Conservation (phyloP, 805 yeast species). For the Helenozyma rhizophorensis region DNA sequence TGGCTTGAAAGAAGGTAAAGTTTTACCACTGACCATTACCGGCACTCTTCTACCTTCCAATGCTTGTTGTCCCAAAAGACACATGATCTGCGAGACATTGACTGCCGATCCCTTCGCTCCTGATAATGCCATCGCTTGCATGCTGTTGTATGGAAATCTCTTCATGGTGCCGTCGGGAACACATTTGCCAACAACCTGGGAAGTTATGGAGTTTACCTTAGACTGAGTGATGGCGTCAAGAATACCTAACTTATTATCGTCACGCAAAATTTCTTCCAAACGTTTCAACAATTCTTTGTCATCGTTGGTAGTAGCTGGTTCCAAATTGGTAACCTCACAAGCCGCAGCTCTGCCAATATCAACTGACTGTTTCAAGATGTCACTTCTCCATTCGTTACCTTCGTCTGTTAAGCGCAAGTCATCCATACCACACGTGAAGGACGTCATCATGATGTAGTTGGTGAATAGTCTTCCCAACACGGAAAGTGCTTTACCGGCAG, state of each 20-base stretch:
- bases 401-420: slow-evolving; percentile 87
- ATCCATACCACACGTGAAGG: slow-evolving; percentile 99
- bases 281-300: slow-evolving; percentile 82
- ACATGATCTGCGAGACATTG: slow-evolving; percentile 98
- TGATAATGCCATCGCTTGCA: slow-evolving; percentile 98
- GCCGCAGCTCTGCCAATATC: slow-evolving; percentile 92
- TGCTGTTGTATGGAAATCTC: slow-evolving; percentile 89
- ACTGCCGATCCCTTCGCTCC: slow-evolving; percentile 99
- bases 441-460: slow-evolving; percentile 84
- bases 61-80: slow-evolving; percentile 98
- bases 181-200: slow-evolving; percentile 91
- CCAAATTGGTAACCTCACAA: slow-evolving; percentile 86
- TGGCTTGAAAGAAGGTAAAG: slow-evolving; percentile 93
- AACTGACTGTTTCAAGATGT: slow-evolving; percentile 69
- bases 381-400: slow-evolving; percentile 86
- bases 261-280: slow-evolving; percentile 91
- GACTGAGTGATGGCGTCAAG: slow-evolving; percentile 94
- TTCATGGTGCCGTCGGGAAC: slow-evolving; percentile 97
- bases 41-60: slow-evolving; percentile 99
- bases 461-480: slow-evolving; percentile 96
- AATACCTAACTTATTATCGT: slow-evolving; percentile 86
- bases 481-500: slow-evolving; percentile 85
- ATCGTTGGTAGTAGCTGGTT: slow-evolving; percentile 35
- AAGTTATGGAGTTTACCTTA: slow-evolving; percentile 85
- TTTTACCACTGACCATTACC: slow-evolving; percentile 97